Base-by-base conservation (phyloP, 768 basidiomycete species). In the Rhizopogon roseolus region DNA sequence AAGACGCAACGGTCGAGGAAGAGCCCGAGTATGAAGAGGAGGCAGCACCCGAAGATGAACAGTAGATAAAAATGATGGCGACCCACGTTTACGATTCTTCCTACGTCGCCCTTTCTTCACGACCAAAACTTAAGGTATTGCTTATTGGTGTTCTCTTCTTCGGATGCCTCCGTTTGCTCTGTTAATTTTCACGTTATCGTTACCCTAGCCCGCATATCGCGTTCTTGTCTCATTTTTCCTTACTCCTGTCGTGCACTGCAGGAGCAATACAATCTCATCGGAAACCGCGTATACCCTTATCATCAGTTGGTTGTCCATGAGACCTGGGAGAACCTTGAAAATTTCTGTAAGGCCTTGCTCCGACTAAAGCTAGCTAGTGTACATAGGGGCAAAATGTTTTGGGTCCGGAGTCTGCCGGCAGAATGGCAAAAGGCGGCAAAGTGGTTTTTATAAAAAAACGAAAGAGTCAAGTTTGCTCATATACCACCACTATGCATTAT, bases 21-120 rank as follows among this genome's bases (percentile, higher is more conserved):
- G 91, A 93, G 66, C 89, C 76, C 58, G 90, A 92, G 67, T 93
- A 92, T 68, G 91, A 93, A 76, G 91, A 93, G 70, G 90, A 92
- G 64, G 76, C 69, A 53, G 72, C 70, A 13, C 70, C 54, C 5
- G 86, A 86, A 52, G 87, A 88, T 53, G 82, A 88, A 56, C 69
- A 81, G 69, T 73, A 70, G 61, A 52, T 39, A 43, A 66, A 67
- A 70, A 66, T 36, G 37, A 27, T 39, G 36, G 58, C 57, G 57
- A 55, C 34, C 51, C 37, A 59, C 17, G 54, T 56, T 62, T 60
- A 52, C 59, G 58, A 62, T 54, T 29, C 37, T 5, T 5, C 52
- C 41, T 41, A 54, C 34, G 52, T 11, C 56, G 57, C 54, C 56
- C 36, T 42, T 48, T 52, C 43, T 63, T 67, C 57, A 66, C 48